Conservation (phyloP, 1,139 yeast genomes). For the Suhomyces bokatorum region DNA sequence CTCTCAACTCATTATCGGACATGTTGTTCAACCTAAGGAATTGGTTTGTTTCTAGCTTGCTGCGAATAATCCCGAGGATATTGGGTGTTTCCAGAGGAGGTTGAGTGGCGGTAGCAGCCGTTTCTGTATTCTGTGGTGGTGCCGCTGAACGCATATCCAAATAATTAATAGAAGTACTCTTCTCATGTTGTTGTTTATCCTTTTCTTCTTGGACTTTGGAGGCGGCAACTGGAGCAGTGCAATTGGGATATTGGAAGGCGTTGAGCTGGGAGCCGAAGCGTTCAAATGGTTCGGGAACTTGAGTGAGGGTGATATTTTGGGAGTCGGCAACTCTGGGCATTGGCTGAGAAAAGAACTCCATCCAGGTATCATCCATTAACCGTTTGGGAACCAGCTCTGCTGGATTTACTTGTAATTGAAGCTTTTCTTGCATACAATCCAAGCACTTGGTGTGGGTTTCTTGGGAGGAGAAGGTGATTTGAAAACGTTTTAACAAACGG, state of each 20-base stretch:
- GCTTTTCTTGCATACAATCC: slow-evolving; percentile 8
- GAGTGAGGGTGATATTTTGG: background rate
- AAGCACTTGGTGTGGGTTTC: slow-evolving; percentile 12
- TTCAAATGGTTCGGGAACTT: slow-evolving; percentile 4
- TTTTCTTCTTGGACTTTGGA: no score
- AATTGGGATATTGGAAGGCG: background rate
- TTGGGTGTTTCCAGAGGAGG: background rate
- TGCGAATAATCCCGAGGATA: background rate
- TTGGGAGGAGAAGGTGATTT: slow-evolving; percentile 12
- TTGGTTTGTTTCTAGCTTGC: background rate
- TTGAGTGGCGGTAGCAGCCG: no score
- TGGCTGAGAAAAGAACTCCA: slow-evolving; percentile 1
- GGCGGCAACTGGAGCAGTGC: no score
- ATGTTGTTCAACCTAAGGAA: background rate
- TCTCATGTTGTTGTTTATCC: no score
- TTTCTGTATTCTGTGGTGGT: no score
- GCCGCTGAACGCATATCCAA: no score
- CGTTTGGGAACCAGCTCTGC: slow-evolving; percentile 1
- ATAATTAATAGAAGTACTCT: no score
- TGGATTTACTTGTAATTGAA: slow-evolving; percentile 3
- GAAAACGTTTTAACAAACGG: slow-evolving; percentile 18
- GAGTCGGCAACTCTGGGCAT: background rate
- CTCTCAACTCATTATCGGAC: slow-evolving; percentile 6
- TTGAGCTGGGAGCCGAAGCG: slow-evolving; percentile 1
- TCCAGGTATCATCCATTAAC: background rate